Evolutionary conservation across 352 stramenopile species (phyloP).

Genomic region (Globisporangium orthogonon): DNA sequence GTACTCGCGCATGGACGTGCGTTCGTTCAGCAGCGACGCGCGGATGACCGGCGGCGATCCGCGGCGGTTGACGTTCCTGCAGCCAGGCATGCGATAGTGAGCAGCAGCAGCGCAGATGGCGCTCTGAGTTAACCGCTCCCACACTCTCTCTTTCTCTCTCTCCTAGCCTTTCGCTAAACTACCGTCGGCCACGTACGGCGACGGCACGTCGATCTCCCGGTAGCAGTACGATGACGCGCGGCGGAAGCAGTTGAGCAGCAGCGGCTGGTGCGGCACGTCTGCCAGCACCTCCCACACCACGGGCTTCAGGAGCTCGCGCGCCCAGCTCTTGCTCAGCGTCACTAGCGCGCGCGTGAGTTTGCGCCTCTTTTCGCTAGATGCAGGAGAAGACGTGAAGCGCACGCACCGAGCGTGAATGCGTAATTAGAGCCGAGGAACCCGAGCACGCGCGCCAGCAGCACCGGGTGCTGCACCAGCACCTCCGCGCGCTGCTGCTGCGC

Average conservation of each 20-base stretch:
- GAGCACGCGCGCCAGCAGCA: constrained; percentile 56
- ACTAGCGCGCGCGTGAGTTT: constrained; percentile 23
- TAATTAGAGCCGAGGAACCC: constrained; percentile 58
- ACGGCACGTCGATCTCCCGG: constrained; percentile 81
- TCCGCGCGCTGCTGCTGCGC: constrained; percentile 17
- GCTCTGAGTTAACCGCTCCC: too few species aligned
- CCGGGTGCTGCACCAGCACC: constrained; percentile 41
- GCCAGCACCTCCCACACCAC: constrained; percentile 79
- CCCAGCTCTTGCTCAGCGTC: constrained; percentile 62
- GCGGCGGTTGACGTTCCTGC: constrained; percentile 82
- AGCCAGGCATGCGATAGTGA: not conserved
- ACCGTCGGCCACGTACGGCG: constrained; percentile 41
- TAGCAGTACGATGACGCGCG: constrained; percentile 82
- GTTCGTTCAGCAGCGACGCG: constrained; percentile 74
- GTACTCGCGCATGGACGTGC: constrained; percentile 84
- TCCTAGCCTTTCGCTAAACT: too few species aligned
- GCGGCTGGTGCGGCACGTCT: constrained; percentile 63
- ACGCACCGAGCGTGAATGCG: constrained; percentile 38
- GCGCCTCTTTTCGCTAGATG: not conserved
- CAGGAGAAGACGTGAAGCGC: not conserved
- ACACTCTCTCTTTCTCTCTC: too few species aligned
- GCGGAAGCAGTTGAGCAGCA: constrained; percentile 80
- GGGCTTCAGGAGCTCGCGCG: constrained; percentile 77
- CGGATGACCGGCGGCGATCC: constrained; percentile 80
- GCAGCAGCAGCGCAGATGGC: not conserved